Evolutionary conservation across 768 basidiomycete species (phyloP).

Genomic region (Neoboletus brunneissimus): DNA sequence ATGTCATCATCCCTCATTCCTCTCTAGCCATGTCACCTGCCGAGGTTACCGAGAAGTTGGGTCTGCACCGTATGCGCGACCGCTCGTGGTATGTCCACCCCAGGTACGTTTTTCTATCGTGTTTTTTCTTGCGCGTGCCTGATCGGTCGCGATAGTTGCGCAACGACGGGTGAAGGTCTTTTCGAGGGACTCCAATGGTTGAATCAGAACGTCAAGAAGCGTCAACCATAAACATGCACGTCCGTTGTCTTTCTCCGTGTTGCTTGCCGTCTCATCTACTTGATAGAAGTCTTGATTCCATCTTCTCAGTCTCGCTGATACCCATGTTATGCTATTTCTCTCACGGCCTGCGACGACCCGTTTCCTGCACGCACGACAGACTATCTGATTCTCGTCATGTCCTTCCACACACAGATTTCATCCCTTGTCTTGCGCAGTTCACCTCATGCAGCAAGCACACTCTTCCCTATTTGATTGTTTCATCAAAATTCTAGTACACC

Average conservation of each 20-base stretch:
- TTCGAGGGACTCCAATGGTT: conserved; percentile 98
- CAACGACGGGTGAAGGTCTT: conserved; percentile 93
- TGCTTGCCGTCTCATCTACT: conserved; percentile 24
- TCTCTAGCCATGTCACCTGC: conserved; percentile 91
- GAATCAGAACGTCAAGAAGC: conserved; percentile 95
- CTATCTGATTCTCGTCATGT: conserved; percentile 34
- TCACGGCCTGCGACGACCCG: conserved; percentile 34
- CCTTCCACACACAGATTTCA: conserved; percentile 15
- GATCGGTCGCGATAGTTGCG: conserved; percentile 59
- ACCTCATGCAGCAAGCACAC: conserved; percentile 16
- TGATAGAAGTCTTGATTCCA: conserved; percentile 16
- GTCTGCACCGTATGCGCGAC: conserved; percentile 93
- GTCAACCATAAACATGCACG: conserved; percentile 56
- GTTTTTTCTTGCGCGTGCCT: background rate
- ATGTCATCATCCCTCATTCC: background rate
- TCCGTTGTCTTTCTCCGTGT: conserved; percentile 14
- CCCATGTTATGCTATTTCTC: conserved; percentile 35
- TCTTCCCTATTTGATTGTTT: conserved; percentile 11
- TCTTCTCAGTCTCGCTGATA: conserved; percentile 29
- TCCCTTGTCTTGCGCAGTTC: conserved; percentile 28
- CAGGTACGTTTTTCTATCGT: conserved; percentile 52
- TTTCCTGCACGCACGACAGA: conserved; percentile 35
- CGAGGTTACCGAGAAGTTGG: conserved; percentile 96
- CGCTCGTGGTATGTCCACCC: conserved; percentile 99
- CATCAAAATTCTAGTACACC: conserved; percentile 12